Evolutionary conservation across 441 rosid species (phyloP), one percentile per base, ranked within the genome.

Genomic region (Populus hybrid): DNA sequence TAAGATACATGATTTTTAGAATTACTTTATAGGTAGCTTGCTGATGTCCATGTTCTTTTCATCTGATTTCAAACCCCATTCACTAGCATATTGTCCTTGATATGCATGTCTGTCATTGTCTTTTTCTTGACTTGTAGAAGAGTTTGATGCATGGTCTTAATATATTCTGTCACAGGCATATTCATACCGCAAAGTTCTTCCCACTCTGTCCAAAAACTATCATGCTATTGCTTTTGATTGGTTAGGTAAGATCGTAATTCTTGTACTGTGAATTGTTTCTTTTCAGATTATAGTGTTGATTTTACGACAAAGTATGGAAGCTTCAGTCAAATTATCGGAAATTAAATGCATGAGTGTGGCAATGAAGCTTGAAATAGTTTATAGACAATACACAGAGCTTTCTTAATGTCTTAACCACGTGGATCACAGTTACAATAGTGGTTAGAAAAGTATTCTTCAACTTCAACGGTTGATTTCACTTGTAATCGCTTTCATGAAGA

Each of bases 161-260:
- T 66, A 7, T 42, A 46, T 80, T 59, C n/a, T 80, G 73, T 72
- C 18, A 28, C 89, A 95, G 99, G 91, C 98, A 38, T 95, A 90
- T 81, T 95, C 98, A 63, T 95, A 89, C 74, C 94, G 98, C 75
- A 95, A 93, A 86, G 87, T 86, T 76, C 92, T 92, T 77, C 93
- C 95, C 1, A 35, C 78, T 24, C 95, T 93, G 69, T 87, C 98
- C 57, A 90, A 90, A 89, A 87, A 88, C 72, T 90, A 87, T 82
- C 93, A 75, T 73, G 93, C 92, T 67, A 82, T 92, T 80, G 97
- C 99, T 79, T 92, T 95, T 21, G 99, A 95, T 75, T 95, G 99
- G 99, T 82, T 91, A 75, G 95, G 97, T 91, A 83, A 83, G 79
- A 71, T 57, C 70, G 26, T 63, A 36, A 16, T 30, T 59, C 23